These are phyloP conservation scores for Penicillium glabrum DNA, from an alignment of 2,329 filamentous ascomycete species.

Conservation along the genomic window DNA sequence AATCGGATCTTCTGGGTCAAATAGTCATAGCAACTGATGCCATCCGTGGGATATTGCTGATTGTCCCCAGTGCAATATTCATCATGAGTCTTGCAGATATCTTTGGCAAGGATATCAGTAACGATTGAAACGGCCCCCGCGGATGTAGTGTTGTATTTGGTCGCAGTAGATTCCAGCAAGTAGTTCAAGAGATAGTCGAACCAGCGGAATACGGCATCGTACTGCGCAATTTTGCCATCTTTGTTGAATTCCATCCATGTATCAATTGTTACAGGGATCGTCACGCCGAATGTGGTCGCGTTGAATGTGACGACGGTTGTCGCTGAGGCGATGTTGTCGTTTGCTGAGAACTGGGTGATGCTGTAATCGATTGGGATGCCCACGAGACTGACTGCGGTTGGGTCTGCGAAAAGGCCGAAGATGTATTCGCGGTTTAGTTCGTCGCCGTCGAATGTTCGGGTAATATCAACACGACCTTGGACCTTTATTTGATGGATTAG, in stretches of 20 bases:
- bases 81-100: constrained; percentile 23
- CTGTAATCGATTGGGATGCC: constrained; percentile 25
- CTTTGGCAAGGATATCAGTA: constrained; percentile 17
- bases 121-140: constrained; percentile 12
- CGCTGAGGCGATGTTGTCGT: constrained; percentile 21
- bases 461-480: constrained; percentile 28
- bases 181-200: constrained; percentile 24
- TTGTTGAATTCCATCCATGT: constrained; percentile 26
- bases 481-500: constrained; percentile 11
- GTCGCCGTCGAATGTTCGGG: constrained; percentile 25
- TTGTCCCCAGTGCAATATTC: constrained; percentile 18
- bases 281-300: constrained; percentile 21
- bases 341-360: constrained; percentile 26
- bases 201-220: constrained; percentile 28
- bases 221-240: constrained; percentile 24
- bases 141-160: constrained; percentile 18
- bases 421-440: constrained; percentile 30
- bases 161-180: constrained; percentile 12
- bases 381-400: constrained; percentile 17
- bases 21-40: constrained; percentile 17
- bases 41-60: constrained; percentile 20
- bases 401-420: constrained; percentile 27
- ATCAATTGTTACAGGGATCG: constrained; percentile 26
- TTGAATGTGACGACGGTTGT: constrained; percentile 28
- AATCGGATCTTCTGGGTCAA: constrained; percentile 22